Evolutionary conservation across 2,329 filamentous ascomycete genomes (phyloP).

Genomic region (Eurotiales sp.): DNA sequence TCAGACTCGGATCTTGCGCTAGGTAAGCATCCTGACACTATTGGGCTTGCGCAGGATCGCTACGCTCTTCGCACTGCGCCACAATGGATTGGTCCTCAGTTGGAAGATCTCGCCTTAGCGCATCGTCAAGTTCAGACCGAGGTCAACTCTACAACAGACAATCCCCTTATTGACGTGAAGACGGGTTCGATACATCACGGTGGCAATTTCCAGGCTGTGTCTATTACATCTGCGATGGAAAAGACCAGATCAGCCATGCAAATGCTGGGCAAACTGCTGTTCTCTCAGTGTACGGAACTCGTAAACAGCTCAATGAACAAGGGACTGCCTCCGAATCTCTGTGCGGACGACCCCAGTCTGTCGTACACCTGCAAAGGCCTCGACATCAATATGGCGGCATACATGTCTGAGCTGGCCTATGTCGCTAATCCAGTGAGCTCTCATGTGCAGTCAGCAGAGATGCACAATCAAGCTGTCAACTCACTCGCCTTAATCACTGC

Average conservation of each 20-base stretch:
- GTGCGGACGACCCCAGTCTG: conserved; percentile 55
- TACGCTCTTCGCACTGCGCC: conserved; percentile 62
- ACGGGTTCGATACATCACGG: conserved; percentile 52
- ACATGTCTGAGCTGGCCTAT: conserved; percentile 59
- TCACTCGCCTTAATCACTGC: conserved; percentile 60
- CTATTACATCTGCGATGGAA: conserved; percentile 63
- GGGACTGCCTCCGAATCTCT: conserved; percentile 61
- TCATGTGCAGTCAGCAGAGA: conserved; percentile 64
- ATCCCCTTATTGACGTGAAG: conserved; percentile 55
- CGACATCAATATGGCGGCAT: conserved; percentile 63
- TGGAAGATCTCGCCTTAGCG: conserved; percentile 61
- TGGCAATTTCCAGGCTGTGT: conserved; percentile 64
- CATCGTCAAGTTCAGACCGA: conserved; percentile 56
- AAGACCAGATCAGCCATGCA: conserved; percentile 52
- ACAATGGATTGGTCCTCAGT: conserved; percentile 65
- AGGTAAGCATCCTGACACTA: conserved; percentile 10
- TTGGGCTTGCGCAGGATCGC: conserved; percentile 55
- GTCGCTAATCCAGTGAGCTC: conserved; percentile 60
- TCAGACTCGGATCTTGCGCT: conserved; percentile 45
- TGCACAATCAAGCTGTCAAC: conserved; percentile 65
- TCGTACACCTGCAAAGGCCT: conserved; percentile 62
- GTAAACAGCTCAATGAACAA: conserved; percentile 59
- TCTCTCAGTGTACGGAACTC: conserved; percentile 60
- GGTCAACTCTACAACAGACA: conserved; percentile 65
- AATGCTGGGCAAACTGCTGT: conserved; percentile 60